Evolutionary conservation across 768 basidiomycete species (phyloP), one percentile per base, ranked within the genome.

Genomic region (Cystoderma amianthinum): DNA sequence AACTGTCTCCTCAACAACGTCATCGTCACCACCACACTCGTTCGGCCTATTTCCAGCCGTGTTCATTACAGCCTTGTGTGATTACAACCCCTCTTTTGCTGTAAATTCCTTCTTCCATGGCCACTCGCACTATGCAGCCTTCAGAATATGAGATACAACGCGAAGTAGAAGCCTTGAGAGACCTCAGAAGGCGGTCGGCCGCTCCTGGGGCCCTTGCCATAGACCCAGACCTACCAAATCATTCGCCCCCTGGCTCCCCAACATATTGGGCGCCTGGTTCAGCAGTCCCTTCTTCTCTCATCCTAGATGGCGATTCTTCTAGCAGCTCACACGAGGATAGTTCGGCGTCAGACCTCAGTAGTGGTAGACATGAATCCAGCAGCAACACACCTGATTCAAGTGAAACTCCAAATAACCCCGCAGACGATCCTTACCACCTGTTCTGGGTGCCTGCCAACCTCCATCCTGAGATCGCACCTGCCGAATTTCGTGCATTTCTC

Each of bases 391-490:
- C 52, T 37, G 60, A 62, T 32, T 19, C 48, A 12, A 46, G 43
- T 36, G 43, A 50, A 28, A 48, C 48, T 32, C 51, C 64, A 43
- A 67, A 65, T 48, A 65, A 59, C 36, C 64, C 62, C 55, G 59
- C 73, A 28, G 82, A 88, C 52, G 89, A 95, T 65, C 84, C 88
- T 2, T 82, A 83, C 53, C 86, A 91, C 61, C 78, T 97, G 48
- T 98, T 98, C 72, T 99, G 96, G 96, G 92, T 99, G 20, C 96
- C 96, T 40, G 96, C 96, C 12, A 79, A 85, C 44, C 71, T 97
- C 24, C 96, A 98, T 59, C 96, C 96, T 21, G 96, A 99, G 68
- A 88, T 99, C 55, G 95, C 94, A 0, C 96, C 96, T 17, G 85
- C 82, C 36, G 93, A 98, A 61, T 99, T 99, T 62, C 79, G 90